A percentile compares a stretch with the other conserved stretches of the same genome.
Evolutionary conservation across 2,329 filamentous ascomycete species (phyloP).

Genomic region (Dactylonectria macrodidyma): DNA sequence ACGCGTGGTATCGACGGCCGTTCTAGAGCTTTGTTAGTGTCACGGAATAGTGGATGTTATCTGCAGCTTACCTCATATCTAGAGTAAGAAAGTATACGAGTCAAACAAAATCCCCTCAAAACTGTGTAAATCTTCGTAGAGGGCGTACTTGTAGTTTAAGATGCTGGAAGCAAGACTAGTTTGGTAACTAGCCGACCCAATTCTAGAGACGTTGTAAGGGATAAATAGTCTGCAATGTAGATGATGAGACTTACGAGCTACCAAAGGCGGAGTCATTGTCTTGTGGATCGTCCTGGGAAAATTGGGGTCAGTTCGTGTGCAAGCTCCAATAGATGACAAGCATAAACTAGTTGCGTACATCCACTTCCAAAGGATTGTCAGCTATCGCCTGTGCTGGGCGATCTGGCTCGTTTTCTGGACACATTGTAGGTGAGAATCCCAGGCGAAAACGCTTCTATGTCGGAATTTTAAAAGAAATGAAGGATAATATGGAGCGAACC

Average conservation of each 20-base stretch:
- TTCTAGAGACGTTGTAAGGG: neutral
- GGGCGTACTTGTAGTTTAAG: constrained; percentile 7
- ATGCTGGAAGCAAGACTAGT: neutral
- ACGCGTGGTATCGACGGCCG: neutral
- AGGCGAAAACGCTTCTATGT: neutral
- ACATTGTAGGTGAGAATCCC: neutral
- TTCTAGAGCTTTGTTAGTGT: neutral
- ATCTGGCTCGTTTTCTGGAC: neutral
- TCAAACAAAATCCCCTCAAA: neutral
- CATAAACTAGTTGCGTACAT: neutral
- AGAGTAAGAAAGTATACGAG: neutral
- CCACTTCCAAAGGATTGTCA: neutral
- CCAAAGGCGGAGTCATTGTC: neutral
- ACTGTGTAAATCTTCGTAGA: no score
- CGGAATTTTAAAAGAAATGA: neutral
- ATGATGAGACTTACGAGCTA: neutral
- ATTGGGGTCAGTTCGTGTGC: neutral
- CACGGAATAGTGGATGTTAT: neutral
- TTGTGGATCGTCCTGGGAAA: neutral
- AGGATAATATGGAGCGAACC: neutral
- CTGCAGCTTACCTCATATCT: neutral
- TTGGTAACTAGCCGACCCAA: neutral
- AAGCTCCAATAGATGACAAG: neutral
- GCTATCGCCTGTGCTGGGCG: neutral
- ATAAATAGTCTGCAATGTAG: neutral